Evolutionary conservation across 139 green algal species (phyloP).

Genomic region (Tetradesmus lagerheimii): DNA sequence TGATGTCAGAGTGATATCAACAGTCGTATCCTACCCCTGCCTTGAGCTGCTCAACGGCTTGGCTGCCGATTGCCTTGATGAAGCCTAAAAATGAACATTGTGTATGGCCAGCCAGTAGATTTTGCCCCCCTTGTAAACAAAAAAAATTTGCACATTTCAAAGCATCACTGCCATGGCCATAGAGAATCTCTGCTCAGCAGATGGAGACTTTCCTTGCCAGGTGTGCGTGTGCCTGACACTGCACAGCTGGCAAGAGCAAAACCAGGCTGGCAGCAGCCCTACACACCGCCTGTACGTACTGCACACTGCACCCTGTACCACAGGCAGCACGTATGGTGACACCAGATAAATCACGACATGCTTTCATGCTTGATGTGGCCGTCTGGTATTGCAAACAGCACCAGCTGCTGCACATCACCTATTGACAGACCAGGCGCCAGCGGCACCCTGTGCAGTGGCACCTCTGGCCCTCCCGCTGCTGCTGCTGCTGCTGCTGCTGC

Average conservation of each 20-base stretch:
- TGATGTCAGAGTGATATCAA: not conserved
- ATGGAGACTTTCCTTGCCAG: no score
- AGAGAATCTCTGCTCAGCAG: no score
- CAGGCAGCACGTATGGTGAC: not conserved
- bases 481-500: conserved; percentile 14
- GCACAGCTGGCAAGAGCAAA: no score
- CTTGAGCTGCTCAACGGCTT: not conserved
- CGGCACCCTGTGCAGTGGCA: not conserved
- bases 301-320: not conserved
- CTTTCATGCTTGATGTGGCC: conserved; percentile 21
- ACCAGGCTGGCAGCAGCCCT: no score
- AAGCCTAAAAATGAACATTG: no score
- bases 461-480: not conserved
- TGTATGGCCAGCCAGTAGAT: no score
- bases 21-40: not conserved
- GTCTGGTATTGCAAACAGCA: conserved; percentile 19
- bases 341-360: not conserved
- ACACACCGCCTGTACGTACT: not conserved
- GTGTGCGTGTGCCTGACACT: no score
- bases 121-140: no score
- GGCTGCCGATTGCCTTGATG: no score
- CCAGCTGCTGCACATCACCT: not conserved
- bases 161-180: no score
- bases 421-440: not conserved
- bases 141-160: no score